These are phyloP conservation scores for Diutina catenulata DNA, from an alignment of 1,139 yeast genomes.

Conservation along the genomic window DNA sequence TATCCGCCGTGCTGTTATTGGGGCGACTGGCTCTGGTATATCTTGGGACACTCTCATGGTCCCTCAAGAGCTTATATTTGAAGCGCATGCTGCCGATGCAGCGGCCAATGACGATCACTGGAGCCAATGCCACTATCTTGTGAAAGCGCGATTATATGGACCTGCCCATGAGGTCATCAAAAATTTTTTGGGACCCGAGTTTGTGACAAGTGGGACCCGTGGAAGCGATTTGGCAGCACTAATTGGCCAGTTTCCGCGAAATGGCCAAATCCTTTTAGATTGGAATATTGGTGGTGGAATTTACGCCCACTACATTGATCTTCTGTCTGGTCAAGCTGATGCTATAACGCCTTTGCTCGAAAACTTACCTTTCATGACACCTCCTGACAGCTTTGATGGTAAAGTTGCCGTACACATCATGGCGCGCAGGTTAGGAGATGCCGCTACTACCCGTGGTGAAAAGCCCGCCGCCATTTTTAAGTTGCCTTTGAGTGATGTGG, in stretches of 20 bases:
- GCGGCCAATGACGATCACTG: neutral
- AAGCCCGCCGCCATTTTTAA: neutral
- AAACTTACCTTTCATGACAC: neutral
- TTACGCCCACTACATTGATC: neutral
- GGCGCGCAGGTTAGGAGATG: constrained; percentile 1
- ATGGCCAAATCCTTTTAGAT: neutral
- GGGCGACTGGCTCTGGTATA: neutral
- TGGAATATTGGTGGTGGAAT: constrained; percentile 1
- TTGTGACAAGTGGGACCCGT: neutral
- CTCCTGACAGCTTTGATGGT: neutral
- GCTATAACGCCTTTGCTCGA: neutral
- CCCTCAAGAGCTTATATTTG: neutral
- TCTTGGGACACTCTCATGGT: neutral
- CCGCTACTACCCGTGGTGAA: neutral
- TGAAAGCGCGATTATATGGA: neutral
- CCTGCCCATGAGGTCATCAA: neutral
- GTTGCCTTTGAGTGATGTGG: constrained; percentile 3
- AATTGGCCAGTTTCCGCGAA: neutral
- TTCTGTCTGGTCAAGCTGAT: neutral
- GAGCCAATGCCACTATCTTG: neutral
- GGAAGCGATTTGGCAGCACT: neutral
- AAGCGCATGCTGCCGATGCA: neutral
- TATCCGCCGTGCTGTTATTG: neutral
- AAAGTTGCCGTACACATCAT: neutral
- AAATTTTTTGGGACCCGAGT: constrained; percentile 3